These are phyloP conservation scores for Lipomyces kockii DNA, from an alignment of 805 yeast species.

Conservation along the genomic window DNA sequence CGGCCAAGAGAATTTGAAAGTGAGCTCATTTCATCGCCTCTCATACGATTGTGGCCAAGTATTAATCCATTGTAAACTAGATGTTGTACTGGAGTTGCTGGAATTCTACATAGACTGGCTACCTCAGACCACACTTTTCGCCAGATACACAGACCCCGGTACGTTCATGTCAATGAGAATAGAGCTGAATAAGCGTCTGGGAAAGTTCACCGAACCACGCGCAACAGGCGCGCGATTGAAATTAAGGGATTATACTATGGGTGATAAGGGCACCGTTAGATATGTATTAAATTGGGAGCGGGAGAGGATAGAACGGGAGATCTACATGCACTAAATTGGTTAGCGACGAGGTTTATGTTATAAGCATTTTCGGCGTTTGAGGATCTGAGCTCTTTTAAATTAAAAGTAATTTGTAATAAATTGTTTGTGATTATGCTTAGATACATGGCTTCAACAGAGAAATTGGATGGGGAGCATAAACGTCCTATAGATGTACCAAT, in stretches of 20 bases:
- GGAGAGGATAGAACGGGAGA: conserved; percentile 23
- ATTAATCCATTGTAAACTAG: conserved; percentile 8
- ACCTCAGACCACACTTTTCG: conserved; percentile 26
- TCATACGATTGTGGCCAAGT: not conserved
- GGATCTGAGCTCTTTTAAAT: not conserved
- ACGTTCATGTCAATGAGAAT: conserved; percentile 34
- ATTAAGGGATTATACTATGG: conserved; percentile 25
- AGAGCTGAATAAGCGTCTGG: conserved; percentile 24
- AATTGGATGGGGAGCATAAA: no score
- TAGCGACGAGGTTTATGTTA: not conserved
- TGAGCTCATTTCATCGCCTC: not conserved
- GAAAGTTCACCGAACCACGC: not conserved
- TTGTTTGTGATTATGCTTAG: no score
- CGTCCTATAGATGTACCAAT: not conserved
- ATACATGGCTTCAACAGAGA: no score
- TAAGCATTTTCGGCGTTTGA: not conserved
- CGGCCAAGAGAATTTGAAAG: conserved; percentile 16
- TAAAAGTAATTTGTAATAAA: no score
- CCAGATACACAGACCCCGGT: conserved; percentile 17
- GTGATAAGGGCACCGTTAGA: conserved; percentile 35
- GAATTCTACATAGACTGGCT: conserved; percentile 37
- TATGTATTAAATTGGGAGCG: conserved; percentile 32
- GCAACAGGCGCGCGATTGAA: not conserved
- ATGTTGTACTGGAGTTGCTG: conserved; percentile 31
- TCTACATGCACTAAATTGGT: not conserved